phyloP scores from a whole-genome alignment of 192 early-diverging fungal genomes.

The Chytriomyces confervae region DNA sequence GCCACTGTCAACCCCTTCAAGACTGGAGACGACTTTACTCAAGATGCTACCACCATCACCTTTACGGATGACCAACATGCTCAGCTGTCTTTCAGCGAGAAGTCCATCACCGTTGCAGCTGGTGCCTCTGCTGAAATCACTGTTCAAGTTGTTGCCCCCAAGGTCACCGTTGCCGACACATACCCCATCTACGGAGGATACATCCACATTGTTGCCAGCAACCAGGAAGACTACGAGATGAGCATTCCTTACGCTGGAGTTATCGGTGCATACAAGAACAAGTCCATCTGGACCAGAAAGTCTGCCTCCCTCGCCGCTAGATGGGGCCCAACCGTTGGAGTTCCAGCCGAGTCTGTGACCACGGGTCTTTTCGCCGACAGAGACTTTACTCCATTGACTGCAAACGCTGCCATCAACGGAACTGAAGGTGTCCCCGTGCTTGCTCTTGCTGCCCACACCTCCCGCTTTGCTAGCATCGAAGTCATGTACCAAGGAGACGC shows the following conservation, averaged over 20 bases:
- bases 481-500: not conserved
- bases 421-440: not conserved
- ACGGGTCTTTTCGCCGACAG: not conserved
- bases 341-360: not conserved
- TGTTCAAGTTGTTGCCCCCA: not conserved
- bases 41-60: not conserved
- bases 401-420: not conserved
- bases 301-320: not conserved
- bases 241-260: constrained; percentile 29
- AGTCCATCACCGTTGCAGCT: not conserved
- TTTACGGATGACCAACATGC: not conserved
- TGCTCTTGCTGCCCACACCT: not conserved
- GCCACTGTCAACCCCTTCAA: constrained; percentile 11
- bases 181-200: constrained; percentile 2
- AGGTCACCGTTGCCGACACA: not conserved
- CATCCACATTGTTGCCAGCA: not conserved
- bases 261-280: constrained; percentile 6
- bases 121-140: not conserved
- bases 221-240: not conserved
- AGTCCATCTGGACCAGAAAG: constrained; percentile 15
- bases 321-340: not conserved
- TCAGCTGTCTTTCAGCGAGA: too few species aligned
- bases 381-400: not conserved
- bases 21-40: constrained; percentile 32
- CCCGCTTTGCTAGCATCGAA: not conserved